A percentile compares a stretch with the other conserved stretches of the same genome.
Evolutionary conservation across 345 rosid genomes (phyloP).

Genomic region (Mercurialis annua): DNA sequence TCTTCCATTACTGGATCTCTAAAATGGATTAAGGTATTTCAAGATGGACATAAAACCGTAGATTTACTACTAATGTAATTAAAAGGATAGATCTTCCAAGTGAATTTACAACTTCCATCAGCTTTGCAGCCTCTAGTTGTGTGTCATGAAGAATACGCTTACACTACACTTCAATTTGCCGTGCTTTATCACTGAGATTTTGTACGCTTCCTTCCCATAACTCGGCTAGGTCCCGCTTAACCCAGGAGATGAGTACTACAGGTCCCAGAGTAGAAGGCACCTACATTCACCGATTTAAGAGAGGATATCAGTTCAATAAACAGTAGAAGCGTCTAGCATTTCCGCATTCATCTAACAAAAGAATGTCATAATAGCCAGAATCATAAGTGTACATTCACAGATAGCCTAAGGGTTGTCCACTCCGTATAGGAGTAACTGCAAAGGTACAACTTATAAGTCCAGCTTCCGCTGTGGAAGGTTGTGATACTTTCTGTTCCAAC

Average conservation of each 20-base stretch:
- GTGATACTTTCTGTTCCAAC: no score
- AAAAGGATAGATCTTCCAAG: slow-evolving; percentile 22
- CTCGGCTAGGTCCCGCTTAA: slow-evolving; percentile 71
- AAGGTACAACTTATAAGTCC: no score
- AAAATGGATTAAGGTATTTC: neutral
- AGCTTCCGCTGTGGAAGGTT: no score
- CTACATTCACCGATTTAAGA: slow-evolving; percentile 28
- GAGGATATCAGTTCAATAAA: neutral
- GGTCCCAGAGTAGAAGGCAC: slow-evolving; percentile 96
- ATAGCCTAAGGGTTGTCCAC: no score
- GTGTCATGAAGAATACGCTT: slow-evolving; percentile 18
- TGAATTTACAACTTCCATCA: slow-evolving; percentile 32
- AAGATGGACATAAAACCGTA: slow-evolving; percentile 15
- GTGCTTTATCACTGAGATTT: slow-evolving; percentile 51
- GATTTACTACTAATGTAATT: slow-evolving; percentile 14
- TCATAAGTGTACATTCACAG: no score
- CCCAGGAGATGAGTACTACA: slow-evolving; percentile 69
- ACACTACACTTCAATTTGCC: slow-evolving; percentile 70
- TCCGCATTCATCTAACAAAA: neutral
- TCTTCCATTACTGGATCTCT: slow-evolving; percentile 1
- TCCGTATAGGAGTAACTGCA: no score
- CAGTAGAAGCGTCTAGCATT: neutral
- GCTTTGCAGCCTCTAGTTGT: neutral
- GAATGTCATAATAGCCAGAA: no score
- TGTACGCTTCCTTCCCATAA: slow-evolving; percentile 81